Evolutionary conservation across 73 alveolate species (phyloP).

Genomic region (Blepharisma japonicum): DNA sequence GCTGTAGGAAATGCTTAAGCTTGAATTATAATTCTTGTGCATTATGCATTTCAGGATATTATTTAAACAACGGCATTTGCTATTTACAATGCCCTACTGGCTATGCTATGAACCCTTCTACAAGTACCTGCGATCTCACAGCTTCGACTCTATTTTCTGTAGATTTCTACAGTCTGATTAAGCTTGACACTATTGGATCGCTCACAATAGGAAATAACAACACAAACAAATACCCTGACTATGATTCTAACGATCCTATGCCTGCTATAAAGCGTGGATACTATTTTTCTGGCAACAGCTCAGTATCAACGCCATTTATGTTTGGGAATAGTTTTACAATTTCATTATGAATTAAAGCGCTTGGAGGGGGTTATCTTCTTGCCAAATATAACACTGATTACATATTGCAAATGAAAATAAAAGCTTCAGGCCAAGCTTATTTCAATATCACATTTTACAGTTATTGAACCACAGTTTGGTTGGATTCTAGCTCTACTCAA

Average conservation of each 20-base stretch:
- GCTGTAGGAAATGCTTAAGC: no score
- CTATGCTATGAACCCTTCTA: neutral
- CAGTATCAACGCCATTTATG: neutral
- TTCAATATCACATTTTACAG: no score
- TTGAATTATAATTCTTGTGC: no score
- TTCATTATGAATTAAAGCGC: neutral
- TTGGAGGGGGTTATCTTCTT: no score
- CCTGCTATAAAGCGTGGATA: conserved; percentile 9
- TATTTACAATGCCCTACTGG: neutral
- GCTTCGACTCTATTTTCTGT: neutral
- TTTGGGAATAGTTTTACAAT: neutral
- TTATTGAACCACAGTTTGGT: no score
- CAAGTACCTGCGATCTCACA: neutral
- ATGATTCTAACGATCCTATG: conserved; percentile 1
- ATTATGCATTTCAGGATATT: neutral
- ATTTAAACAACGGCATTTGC: neutral
- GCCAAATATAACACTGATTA: no score
- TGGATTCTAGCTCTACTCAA: no score
- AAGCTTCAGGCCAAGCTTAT: no score
- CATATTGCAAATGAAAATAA: no score
- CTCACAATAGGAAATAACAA: neutral
- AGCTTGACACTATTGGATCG: neutral
- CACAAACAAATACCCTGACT: neutral
- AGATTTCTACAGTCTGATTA: neutral
- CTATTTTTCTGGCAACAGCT: neutral